These are phyloP conservation scores for Fonsecaea monophora DNA, from an alignment of 2,329 filamentous ascomycete genomes.

Conservation along the genomic window DNA sequence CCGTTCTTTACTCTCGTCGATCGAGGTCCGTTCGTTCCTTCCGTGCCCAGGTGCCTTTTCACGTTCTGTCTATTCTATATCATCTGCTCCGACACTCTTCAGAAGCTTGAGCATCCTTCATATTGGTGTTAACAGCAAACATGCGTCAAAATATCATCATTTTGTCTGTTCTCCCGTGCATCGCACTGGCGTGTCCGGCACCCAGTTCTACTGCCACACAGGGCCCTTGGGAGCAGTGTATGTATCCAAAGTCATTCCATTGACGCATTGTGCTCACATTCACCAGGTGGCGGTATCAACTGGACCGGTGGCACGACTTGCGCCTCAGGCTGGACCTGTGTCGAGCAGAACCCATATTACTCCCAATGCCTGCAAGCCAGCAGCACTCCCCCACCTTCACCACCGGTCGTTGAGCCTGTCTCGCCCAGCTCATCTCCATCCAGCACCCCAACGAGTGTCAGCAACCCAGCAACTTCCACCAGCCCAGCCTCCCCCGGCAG, in stretches of 20 bases:
- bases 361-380: constrained; percentile 46
- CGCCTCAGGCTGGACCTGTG: constrained; percentile 45
- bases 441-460: constrained; percentile 7
- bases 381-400: constrained; percentile 10
- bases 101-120: neutral
- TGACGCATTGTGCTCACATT: neutral
- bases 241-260: neutral
- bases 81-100: neutral
- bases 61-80: constrained; percentile 1
- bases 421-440: neutral
- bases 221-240: constrained; percentile 35
- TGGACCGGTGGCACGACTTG: constrained; percentile 48
- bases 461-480: constrained; percentile 18
- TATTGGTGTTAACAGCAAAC: neutral
- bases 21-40: constrained; percentile 31
- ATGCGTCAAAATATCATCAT: constrained; percentile 26
- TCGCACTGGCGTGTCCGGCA: constrained; percentile 26
- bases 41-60: constrained; percentile 7
- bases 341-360: constrained; percentile 46
- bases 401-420: constrained; percentile 10
- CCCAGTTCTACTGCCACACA: constrained; percentile 16
- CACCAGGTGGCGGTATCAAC: constrained; percentile 44
- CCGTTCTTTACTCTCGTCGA: constrained; percentile 35
- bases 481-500: constrained; percentile 19
- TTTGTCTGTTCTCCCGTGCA: constrained; percentile 22